Conservation (phyloP, 805 yeast genomes). For the Pichia cephalocereana region DNA sequence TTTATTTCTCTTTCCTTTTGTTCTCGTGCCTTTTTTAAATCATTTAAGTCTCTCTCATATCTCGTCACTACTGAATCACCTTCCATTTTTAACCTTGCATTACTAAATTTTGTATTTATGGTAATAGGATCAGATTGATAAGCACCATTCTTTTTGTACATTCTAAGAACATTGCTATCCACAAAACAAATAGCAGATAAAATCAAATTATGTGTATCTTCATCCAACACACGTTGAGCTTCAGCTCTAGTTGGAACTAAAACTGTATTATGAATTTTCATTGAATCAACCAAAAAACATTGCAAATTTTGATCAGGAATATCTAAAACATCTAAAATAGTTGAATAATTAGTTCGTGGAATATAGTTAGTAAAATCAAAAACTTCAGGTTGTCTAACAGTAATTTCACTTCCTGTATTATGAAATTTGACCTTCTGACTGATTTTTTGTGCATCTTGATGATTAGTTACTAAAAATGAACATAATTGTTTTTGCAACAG, state of each 20-base stretch:
- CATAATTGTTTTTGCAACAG: slow-evolving; percentile 40
- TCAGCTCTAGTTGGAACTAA: slow-evolving; percentile 41
- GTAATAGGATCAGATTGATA: slow-evolving; percentile 25
- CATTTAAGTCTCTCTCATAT: slow-evolving; percentile 3
- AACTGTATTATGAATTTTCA: slow-evolving; percentile 48
- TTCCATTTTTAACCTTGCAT: slow-evolving; percentile 13
- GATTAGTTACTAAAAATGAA: slow-evolving; percentile 58
- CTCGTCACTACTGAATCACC: slow-evolving; percentile 18
- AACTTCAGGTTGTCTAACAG: slow-evolving; percentile 45
- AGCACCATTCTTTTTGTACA: slow-evolving; percentile 19
- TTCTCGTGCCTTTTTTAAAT: slow-evolving; percentile 6
- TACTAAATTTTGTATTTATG: slow-evolving; percentile 11
- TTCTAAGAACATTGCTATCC: slow-evolving; percentile 15
- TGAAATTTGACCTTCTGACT: slow-evolving; percentile 26
- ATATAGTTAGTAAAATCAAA: slow-evolving; percentile 42
- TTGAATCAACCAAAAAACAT: slow-evolving; percentile 56
- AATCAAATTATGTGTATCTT: slow-evolving; percentile 20
- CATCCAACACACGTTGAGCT: slow-evolving; percentile 38
- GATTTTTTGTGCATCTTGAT: slow-evolving; percentile 43
- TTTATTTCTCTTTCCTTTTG: slow-evolving; percentile 1
- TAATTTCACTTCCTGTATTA: slow-evolving; percentile 31
- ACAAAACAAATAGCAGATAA: slow-evolving; percentile 20
- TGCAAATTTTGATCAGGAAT: slow-evolving; percentile 46
- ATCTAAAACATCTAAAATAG: slow-evolving; percentile 53
- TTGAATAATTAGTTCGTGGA: slow-evolving; percentile 33